Percentiles rank a stretch among this genome's conserved stretches.
Evolutionary conservation across 306 rosid species (phyloP).

Genomic region (Dalbergia cochinchinensis): DNA sequence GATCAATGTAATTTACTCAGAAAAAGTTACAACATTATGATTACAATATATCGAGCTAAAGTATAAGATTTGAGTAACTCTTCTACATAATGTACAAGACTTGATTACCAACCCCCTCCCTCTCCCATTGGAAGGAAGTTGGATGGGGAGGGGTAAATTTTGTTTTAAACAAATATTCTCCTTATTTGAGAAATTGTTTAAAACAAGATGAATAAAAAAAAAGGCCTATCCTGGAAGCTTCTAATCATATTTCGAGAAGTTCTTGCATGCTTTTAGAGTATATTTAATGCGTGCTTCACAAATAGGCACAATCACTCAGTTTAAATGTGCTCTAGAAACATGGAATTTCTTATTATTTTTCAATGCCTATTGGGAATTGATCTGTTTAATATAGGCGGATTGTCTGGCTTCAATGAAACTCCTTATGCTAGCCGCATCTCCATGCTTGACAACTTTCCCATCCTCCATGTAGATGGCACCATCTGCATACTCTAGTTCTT

Average conservation of each 20-base stretch:
- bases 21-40: constrained; percentile 13
- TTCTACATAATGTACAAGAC: constrained; percentile 33
- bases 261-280: no score
- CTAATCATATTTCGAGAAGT: constrained; percentile 15
- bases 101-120: no score
- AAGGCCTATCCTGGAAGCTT: constrained; percentile 18
- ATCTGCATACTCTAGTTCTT: constrained; percentile 84
- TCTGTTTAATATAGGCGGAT: constrained; percentile 71
- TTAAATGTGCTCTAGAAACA: no score
- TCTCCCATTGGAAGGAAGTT: background rate
- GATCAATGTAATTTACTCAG: constrained; percentile 4
- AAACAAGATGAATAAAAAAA: background rate
- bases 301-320: no score
- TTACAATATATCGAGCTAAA: background rate
- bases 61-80: constrained; percentile 19
- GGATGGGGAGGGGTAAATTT: background rate
- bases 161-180: background rate
- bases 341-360: background rate
- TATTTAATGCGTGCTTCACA: no score
- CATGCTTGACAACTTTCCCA: constrained; percentile 71
- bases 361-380: constrained; percentile 44
- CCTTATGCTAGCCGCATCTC: constrained; percentile 61
- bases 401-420: constrained; percentile 70
- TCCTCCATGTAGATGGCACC: constrained; percentile 93
- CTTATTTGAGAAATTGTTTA: background rate